Evolutionary conservation across 2,329 filamentous ascomycete species (phyloP).

Genomic region (Exophiala sp.): DNA sequence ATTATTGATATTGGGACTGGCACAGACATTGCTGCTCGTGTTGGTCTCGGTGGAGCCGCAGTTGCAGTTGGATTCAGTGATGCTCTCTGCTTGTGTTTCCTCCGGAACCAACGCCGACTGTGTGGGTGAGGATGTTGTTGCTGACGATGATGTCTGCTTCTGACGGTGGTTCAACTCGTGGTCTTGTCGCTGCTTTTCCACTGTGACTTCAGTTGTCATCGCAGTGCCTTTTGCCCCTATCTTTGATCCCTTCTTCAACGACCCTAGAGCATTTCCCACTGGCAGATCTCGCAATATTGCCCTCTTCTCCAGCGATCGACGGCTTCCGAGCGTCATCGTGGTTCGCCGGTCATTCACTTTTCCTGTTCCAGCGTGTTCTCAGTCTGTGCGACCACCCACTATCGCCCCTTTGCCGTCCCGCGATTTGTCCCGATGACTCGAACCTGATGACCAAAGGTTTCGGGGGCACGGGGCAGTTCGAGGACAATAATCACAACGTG

Average conservation of each 20-base stretch:
- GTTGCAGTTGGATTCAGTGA: neutral
- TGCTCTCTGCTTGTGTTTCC: neutral
- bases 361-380: neutral
- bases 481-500: no score
- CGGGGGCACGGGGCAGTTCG: neutral
- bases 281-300: constrained; percentile 17
- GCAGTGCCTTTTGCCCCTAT: constrained; percentile 3
- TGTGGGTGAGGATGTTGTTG: neutral
- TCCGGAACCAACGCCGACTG: neutral
- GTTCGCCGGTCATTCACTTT: neutral
- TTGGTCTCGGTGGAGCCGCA: neutral
- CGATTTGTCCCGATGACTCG: neutral
- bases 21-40: neutral
- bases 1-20: neutral
- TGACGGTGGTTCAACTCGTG: neutral
- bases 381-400: neutral
- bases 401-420: neutral
- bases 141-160: neutral
- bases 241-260: constrained; percentile 11
- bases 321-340: constrained; percentile 16
- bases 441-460: neutral
- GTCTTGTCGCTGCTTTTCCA: neutral
- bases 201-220: neutral
- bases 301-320: constrained; percentile 12
- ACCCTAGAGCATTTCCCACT: constrained; percentile 4